Evolutionary conservation across 768 basidiomycete genomes (phyloP).

Genomic region (Mycena latifolia): DNA sequence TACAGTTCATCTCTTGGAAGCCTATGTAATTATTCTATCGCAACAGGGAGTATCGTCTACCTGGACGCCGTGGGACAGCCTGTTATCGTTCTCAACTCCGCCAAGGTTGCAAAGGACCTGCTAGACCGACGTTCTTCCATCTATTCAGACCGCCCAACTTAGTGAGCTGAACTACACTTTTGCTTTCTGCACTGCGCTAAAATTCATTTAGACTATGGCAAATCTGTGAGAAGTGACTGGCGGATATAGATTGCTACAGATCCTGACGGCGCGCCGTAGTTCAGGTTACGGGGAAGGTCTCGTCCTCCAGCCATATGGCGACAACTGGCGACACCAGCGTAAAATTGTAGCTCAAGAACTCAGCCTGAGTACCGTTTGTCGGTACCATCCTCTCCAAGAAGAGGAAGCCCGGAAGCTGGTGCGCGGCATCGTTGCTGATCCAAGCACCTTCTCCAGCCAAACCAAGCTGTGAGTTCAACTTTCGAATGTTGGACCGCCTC

Average conservation of each 20-base stretch:
- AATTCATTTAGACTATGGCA: not conserved
- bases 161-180: not conserved
- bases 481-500: no score
- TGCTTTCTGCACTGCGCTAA: not conserved
- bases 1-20: not conserved
- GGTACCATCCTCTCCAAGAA: constrained; percentile 6
- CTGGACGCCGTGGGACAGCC: not conserved
- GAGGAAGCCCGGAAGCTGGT: constrained; percentile 1
- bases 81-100: constrained; percentile 1
- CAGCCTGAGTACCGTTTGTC: not conserved
- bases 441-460: not conserved
- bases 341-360: constrained; percentile 43
- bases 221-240: not conserved
- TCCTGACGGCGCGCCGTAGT: not conserved
- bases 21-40: not conserved
- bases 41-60: constrained; percentile 9
- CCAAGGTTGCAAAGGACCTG: constrained; percentile 3
- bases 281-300: constrained; percentile 39
- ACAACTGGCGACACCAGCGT: constrained; percentile 52
- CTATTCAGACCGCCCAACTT: not conserved
- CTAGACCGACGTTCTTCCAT: constrained; percentile 7
- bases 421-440: not conserved
- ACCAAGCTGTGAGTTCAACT: not conserved
- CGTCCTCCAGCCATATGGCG: constrained; percentile 58
- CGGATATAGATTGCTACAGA: no score